Evolutionary conservation across 148 eudicot genomes (phyloP), one percentile per base, ranked within the genome.

Genomic region (Gaultheria prostrata): DNA sequence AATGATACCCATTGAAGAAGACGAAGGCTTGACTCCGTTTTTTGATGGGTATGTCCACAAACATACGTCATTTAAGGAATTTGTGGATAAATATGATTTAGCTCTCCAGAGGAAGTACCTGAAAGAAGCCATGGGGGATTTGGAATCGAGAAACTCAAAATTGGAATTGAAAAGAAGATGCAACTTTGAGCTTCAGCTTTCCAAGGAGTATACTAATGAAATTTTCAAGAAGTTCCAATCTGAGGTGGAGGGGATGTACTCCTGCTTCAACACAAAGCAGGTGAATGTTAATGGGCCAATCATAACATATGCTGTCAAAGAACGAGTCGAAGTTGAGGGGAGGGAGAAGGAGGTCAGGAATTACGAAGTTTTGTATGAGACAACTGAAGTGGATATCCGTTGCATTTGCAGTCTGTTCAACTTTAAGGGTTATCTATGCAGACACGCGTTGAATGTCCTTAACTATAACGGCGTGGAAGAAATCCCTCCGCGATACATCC

Each of bases 41-140:
- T 85, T 87, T 46, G 85, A 87, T 83, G 87, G 89, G 26, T 85
- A 85, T 87, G 89, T 85, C 81, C 87, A 87, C 75, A 87, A 87
- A 51, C 87, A 87, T 70, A 85, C 89, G 20, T 85, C 89, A 32
- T 82, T 87, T 18, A 87, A 85, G 57, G 89, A 87, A 83, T 85
- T 85, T 75, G 81, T 85, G 18, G 89, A 87, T 78, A 87, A 83
- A 75, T 87, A 87, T 35, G 87, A 87, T 61, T 76, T 87, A 18
- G 89, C 83, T 57, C 80, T 84, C 21, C 86, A 82, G 49, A 84
- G 89, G 59, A 87, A 84, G 57, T 79, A 87, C 61, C 76, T 83
- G 26, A 83, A 85, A 85, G 89, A 85, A 85, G 87, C 89, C 71
- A 76, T 83, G 83, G 87, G 67, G 70, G 89, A 85, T 80, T 28